These are phyloP conservation scores for Fusarium clavum DNA, from an alignment of 2,329 filamentous ascomycete species.

Conservation along the genomic window DNA sequence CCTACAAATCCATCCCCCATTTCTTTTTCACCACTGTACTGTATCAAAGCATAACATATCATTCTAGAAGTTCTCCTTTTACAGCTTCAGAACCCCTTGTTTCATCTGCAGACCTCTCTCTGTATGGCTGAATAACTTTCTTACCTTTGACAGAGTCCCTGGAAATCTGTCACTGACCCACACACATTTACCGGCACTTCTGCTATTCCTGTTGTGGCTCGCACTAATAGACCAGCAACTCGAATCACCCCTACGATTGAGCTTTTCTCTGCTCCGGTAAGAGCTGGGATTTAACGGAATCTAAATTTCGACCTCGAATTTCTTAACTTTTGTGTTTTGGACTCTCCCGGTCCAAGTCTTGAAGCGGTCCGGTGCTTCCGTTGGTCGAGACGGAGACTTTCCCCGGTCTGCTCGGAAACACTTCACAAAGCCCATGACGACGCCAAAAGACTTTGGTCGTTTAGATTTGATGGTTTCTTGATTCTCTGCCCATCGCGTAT, in stretches of 20 bases:
- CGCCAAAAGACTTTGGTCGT: conserved; percentile 13
- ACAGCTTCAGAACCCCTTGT: conserved; percentile 3
- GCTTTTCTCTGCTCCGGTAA: conserved; percentile 8
- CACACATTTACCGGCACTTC: conserved; percentile 32
- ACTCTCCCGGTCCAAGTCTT: conserved; percentile 33
- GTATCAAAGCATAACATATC: conserved; percentile 7
- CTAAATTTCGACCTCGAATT: conserved; percentile 9
- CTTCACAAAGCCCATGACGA: conserved; percentile 28
- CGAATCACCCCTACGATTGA: conserved; percentile 22
- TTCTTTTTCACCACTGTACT: conserved; percentile 13
- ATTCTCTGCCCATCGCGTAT: conserved; percentile 8
- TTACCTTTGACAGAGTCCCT: neutral
- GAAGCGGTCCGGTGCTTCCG: conserved; percentile 46
- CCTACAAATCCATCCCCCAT: conserved; percentile 25
- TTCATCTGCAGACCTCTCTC: neutral
- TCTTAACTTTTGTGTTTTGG: conserved; percentile 22
- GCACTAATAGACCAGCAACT: conserved; percentile 40
- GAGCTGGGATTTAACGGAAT: conserved; percentile 10
- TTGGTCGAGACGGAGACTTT: conserved; percentile 32
- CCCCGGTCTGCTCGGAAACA: conserved; percentile 38
- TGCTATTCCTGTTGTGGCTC: conserved; percentile 41
- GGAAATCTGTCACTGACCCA: conserved; percentile 39
- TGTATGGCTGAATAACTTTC: neutral
- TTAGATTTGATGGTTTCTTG: conserved; percentile 14
- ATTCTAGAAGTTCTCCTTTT: conserved; percentile 7